These are phyloP conservation scores for Chernovozyma aurita DNA, from an alignment of 1,139 yeast species.

Conservation along the genomic window DNA sequence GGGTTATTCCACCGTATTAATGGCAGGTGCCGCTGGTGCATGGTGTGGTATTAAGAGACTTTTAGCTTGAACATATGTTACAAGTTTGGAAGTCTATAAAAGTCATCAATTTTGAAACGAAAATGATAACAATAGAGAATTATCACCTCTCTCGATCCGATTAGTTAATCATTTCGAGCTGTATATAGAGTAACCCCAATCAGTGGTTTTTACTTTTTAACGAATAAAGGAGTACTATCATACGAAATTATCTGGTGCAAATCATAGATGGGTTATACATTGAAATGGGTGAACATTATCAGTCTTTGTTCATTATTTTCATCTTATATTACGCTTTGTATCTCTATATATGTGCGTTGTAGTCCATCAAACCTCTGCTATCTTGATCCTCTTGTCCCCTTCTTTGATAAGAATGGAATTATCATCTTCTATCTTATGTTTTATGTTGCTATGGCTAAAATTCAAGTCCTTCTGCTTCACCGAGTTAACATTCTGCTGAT, in stretches of 20 bases:
- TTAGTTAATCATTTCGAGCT: constrained; percentile 1
- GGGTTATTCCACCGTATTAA: constrained; percentile 80
- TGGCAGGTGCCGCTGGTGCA: constrained; percentile 85
- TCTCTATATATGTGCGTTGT: no score
- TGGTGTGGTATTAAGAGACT: constrained; percentile 84
- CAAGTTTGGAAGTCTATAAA: no score
- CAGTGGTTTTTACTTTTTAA: neutral
- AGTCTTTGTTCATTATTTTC: no score
- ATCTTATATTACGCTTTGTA: no score
- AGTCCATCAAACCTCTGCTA: neutral
- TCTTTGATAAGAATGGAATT: no score
- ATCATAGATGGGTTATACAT: no score
- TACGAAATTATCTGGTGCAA: neutral
- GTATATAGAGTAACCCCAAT: constrained; percentile 2
- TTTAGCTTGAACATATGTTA: no score
- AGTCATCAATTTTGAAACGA: constrained; percentile 1
- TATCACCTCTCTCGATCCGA: no score
- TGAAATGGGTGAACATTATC: no score
- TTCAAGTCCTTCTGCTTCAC: no score
- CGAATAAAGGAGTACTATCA: neutral
- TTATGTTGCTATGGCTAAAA: neutral
- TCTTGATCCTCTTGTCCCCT: neutral
- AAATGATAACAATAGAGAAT: no score
- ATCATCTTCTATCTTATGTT: neutral
- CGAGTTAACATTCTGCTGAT: no score